phyloP scores from a whole-genome alignment of 1,284 basidiomycete genomes.

The Hypsizygus ulmarius region DNA sequence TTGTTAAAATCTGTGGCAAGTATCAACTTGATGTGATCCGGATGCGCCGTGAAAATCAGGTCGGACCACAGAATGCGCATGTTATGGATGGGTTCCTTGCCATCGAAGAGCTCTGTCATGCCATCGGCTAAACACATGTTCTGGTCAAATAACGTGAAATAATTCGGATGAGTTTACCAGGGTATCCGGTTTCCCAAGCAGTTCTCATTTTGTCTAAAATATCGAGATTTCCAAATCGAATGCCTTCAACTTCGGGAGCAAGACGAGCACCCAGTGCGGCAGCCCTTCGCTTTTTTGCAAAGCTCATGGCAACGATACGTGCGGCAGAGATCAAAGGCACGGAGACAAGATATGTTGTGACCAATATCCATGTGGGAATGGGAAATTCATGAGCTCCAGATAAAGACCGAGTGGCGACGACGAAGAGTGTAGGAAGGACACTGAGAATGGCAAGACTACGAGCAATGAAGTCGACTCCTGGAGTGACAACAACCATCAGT shows the following conservation, averaged over 20 bases:
- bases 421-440: conserved; percentile 10
- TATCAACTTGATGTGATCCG: conserved; percentile 42
- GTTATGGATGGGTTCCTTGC: conserved; percentile 18
- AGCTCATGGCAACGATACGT: conserved; percentile 17
- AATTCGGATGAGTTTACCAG: conserved; percentile 19
- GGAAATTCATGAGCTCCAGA: conserved; percentile 8
- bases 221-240: conserved; percentile 23
- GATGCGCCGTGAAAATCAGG: conserved; percentile 35
- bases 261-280: conserved; percentile 24
- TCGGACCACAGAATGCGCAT: conserved; percentile 31
- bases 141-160: background rate
- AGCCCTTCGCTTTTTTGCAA: conserved; percentile 20
- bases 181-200: conserved; percentile 23
- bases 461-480: conserved; percentile 20
- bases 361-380: conserved; percentile 20
- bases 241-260: conserved; percentile 20
- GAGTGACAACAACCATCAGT: conserved; percentile 16
- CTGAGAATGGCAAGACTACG: conserved; percentile 9
- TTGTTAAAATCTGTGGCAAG: conserved; percentile 46
- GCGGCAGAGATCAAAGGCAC: conserved; percentile 17
- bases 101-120: conserved; percentile 9
- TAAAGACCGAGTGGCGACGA: conserved; percentile 11
- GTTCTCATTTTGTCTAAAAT: conserved; percentile 16
- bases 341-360: conserved; percentile 13
- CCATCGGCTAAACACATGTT: conserved; percentile 17